Conservation (phyloP, 208 protist genomes). For the Histomonas meleagridis region DNA sequence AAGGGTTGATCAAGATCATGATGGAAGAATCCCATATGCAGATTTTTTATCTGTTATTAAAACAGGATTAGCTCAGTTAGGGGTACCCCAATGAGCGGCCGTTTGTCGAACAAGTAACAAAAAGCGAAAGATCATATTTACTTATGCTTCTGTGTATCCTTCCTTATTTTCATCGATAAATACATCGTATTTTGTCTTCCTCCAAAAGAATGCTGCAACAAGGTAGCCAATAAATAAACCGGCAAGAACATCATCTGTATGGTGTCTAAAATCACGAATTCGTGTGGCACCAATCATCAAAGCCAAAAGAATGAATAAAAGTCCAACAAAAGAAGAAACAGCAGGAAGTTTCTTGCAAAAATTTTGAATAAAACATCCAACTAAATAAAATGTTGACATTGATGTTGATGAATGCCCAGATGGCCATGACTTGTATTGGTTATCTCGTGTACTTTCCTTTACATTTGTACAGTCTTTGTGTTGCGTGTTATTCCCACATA, state of each 20-base stretch:
- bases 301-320: background rate
- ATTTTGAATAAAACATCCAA: background rate
- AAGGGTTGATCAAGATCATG: background rate
- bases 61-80: too few species aligned
- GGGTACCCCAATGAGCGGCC: too few species aligned
- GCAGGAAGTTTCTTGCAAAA: background rate
- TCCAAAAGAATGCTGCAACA: background rate
- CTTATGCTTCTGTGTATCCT: too few species aligned
- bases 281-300: background rate
- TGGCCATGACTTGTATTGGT: background rate
- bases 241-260: constrained; percentile 25
- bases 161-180: too few species aligned
- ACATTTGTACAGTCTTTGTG: background rate
- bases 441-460: background rate
- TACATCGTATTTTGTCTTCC: background rate
- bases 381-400: background rate
- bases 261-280: constrained; percentile 4
- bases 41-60: background rate
- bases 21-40: background rate
- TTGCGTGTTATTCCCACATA: background rate
- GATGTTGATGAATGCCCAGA: background rate
- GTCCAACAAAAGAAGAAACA: background rate
- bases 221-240: background rate
- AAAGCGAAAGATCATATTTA: too few species aligned
- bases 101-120: too few species aligned